Percentiles rank a stretch among this genome's conserved stretches.
Evolutionary conservation across 345 rosid genomes (phyloP).

Genomic region (Kandelia obovata): DNA sequence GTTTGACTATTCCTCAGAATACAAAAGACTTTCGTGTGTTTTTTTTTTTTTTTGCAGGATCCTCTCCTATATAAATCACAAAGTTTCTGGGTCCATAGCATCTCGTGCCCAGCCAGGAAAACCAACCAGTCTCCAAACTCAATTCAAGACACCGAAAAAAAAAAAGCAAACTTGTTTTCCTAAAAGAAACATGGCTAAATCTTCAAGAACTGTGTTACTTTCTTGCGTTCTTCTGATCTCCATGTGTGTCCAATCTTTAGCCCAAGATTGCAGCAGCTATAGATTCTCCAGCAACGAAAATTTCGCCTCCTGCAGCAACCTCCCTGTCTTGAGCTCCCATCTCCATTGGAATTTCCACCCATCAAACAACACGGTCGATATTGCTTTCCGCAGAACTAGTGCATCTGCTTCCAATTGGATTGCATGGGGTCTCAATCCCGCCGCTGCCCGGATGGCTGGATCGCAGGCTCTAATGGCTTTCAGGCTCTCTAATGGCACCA

Average conservation of each 20-base stretch:
- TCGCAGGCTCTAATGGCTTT: slow-evolving; percentile 64
- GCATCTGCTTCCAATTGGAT: slow-evolving; percentile 44
- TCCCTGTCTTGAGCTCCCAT: slow-evolving; percentile 44
- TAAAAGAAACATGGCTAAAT: slow-evolving; percentile 1
- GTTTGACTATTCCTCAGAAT: neutral
- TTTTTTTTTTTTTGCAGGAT: neutral
- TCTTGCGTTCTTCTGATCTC: slow-evolving; percentile 13
- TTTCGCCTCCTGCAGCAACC: slow-evolving; percentile 38
- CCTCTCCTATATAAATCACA: neutral
- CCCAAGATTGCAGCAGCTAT: slow-evolving; percentile 37
- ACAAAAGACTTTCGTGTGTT: neutral
- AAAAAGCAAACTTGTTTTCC: neutral
- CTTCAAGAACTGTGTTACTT: slow-evolving; percentile 9
- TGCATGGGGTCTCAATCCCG: slow-evolving; percentile 71
- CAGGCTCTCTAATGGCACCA: slow-evolving; percentile 34
- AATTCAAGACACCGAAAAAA: neutral
- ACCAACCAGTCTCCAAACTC: neutral
- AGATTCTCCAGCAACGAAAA: slow-evolving; percentile 31
- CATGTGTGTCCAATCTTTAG: slow-evolving; percentile 18
- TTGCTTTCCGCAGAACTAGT: slow-evolving; percentile 55
- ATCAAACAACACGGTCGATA: slow-evolving; percentile 36
- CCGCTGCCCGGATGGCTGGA: slow-evolving; percentile 33
- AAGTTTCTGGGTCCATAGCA: neutral
- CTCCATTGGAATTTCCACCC: slow-evolving; percentile 62
- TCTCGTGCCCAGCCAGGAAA: neutral